These are phyloP conservation scores for Ogataea nonfermentans DNA, from an alignment of 805 yeast species.

Conservation along the genomic window DNA sequence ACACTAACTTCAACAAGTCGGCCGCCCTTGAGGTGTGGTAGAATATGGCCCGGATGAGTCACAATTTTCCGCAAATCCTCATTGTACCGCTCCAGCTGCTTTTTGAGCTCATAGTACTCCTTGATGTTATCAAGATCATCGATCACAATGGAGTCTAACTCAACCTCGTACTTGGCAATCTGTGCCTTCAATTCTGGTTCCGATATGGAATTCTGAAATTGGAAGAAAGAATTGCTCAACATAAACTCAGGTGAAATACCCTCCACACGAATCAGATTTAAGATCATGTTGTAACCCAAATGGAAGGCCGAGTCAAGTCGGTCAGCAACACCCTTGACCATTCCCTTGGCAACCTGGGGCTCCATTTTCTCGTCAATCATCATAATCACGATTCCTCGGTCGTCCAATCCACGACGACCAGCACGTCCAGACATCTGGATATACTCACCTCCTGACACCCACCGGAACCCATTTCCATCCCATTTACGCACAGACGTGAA, in stretches of 20 bases:
- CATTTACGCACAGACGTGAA: slow-evolving; percentile 96
- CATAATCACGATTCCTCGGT: slow-evolving; percentile 98
- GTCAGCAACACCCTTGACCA: slow-evolving; percentile 99
- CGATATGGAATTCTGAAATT: slow-evolving; percentile 88
- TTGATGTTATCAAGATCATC: slow-evolving; percentile 74
- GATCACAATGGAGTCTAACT: slow-evolving; percentile 49
- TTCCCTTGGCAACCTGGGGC: slow-evolving; percentile 97
- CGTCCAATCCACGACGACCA: slow-evolving; percentile 99
- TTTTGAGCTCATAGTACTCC: slow-evolving; percentile 79
- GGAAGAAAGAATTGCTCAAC: slow-evolving; percentile 92
- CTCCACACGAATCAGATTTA: slow-evolving; percentile 94
- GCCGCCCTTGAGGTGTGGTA: slow-evolving; percentile 86
- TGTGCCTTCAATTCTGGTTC: slow-evolving; percentile 82
- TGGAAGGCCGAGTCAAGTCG: slow-evolving; percentile 97
- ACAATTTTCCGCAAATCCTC: slow-evolving; percentile 77
- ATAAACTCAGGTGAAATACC: slow-evolving; percentile 97
- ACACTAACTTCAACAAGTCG: slow-evolving; percentile 72
- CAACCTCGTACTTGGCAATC: slow-evolving; percentile 49
- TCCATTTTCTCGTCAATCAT: slow-evolving; percentile 99
- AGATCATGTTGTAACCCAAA: slow-evolving; percentile 94
- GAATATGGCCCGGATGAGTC: slow-evolving; percentile 85
- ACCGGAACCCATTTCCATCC: slow-evolving; percentile 97
- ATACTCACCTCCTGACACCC: slow-evolving; percentile 99
- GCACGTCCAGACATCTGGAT: slow-evolving; percentile 99
- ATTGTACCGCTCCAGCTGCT: slow-evolving; percentile 67